Evolutionary conservation across 176 grass and related monocot species (phyloP), one percentile per base, ranked within the genome.

Genomic region (Puya raimondii): DNA sequence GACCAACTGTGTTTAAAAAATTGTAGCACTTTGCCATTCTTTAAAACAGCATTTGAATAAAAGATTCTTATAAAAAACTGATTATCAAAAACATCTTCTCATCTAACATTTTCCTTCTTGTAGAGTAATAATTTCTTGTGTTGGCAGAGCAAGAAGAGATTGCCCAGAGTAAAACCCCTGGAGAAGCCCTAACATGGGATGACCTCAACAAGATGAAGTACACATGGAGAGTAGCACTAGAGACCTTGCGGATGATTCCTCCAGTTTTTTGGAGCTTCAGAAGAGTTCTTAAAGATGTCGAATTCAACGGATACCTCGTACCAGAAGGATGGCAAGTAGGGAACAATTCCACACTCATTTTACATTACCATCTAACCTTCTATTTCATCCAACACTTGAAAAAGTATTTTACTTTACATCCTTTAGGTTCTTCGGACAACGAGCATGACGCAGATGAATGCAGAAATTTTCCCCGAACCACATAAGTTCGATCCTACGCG

Each of bases 181-280:
- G 71, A 5, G 27, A 63, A 47, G 54, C 53, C 11, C 25, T 73
- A 42, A 22, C 53, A 14, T 73, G 56, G 71, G 42, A 48, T 23
- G 71, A 73, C 21, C 29, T 73, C 13, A 20, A 47, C n/a, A 73
- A 73, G 29, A 25, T 73, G 71, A 73, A 73, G 57, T 74, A 79
- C 64, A 79, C 82, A 50, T 84, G 82, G 76, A 50, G 23, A 18
- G 68, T 71, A 20, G 75, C 75, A 9, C 53, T 79, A 71, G 82
- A 84, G 82, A 74, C 76, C 15, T 66, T 84, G 50, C 59, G 76
- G 50, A 79, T 75, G 82, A 64, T 79, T 12, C 82, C 82, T 7
- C 82, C 82, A 4, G 1, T 70, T 10, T 79, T 79, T 69, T 50
- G 50, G 22, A 61, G 13, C 29, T 23, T 75, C 27, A 74, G 72